These are phyloP conservation scores for Pythium volutum DNA, from an alignment of 352 stramenopile genomes.

Conservation along the genomic window DNA sequence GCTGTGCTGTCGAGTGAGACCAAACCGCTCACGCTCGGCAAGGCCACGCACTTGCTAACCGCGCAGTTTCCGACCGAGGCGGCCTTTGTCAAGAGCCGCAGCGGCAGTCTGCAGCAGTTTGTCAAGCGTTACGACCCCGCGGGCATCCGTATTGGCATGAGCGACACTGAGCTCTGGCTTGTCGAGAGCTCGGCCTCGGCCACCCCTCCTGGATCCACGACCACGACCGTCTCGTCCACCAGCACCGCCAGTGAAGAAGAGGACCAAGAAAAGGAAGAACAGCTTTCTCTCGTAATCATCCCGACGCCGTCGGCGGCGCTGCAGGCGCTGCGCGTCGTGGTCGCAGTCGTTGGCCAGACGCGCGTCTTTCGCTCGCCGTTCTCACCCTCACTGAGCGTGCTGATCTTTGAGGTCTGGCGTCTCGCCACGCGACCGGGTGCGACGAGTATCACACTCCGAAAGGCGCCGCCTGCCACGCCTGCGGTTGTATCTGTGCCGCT, in stretches of 20 bases:
- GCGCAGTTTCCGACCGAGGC: background rate
- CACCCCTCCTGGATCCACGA: background rate
- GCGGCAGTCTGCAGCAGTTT: constrained; percentile 5
- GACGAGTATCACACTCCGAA: background rate
- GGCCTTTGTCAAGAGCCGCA: constrained; percentile 10
- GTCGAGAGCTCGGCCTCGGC: background rate
- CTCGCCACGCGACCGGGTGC: background rate
- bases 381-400: background rate
- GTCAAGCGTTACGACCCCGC: constrained; percentile 3
- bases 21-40: background rate
- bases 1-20: background rate
- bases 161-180: constrained; percentile 8
- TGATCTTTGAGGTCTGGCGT: constrained; percentile 3
- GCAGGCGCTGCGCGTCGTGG: constrained; percentile 1
- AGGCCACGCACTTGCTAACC: background rate
- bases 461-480: too few relatives aligned
- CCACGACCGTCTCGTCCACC: background rate
- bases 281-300: too few relatives aligned
- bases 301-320: background rate
- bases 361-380: background rate
- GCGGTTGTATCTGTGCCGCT: too few relatives aligned
- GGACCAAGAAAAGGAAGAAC: background rate
- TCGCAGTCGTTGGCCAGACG: background rate
- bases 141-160: background rate
- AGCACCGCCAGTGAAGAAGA: background rate